Base-by-base conservation (phyloP, 2,329 filamentous ascomycete genomes). In the Alternaria sp. region DNA sequence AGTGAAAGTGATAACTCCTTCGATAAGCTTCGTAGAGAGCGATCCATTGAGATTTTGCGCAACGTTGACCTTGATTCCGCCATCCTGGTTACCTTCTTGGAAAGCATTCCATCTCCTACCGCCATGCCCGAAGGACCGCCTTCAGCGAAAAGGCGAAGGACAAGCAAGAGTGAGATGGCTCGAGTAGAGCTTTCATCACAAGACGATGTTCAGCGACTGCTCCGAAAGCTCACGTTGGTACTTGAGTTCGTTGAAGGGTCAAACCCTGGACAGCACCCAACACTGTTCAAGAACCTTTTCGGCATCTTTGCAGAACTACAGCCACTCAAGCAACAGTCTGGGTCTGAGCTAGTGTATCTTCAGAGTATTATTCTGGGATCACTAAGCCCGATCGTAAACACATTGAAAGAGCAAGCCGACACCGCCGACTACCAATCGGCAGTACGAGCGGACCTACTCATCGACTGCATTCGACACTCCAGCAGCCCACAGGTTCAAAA, bases 401-500 rank as follows among this genome's bases (percentile, higher is more conserved):
- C 89, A 1, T 90, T 92, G 73, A 92, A 91, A 80, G 68, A 73
- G 43, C 71, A 76, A 51, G 71, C 77, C 6, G 77, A 82, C 28
- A 82, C 91, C 44, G 86, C 87, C 61, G 90, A 97, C 60, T 93
- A 96, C 77, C 88, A 89, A 49, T 90, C 92, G 3, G 90, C 89
- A 40, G 91, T 97, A 43, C 90, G 96, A 61, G 92, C 93, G 4
- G 96, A 99, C 77, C 82, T 98, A 49, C 89, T 99, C 58, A 93
- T 98, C 52, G 94, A 96, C 75, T 97, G 94, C 82, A 92, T 99
- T 47, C 92, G 96, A 74, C 94, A 93, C 65, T 96, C 94, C 0
- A 89, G 92, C 25, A 97, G 92, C 78, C 93, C 94, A 1, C 93
- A 97, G 67, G 93, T 99, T 7, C 96, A 98, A 77, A 97, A 97